Conservation (phyloP, 441 rosid genomes). For the Geranium incanum region DNA sequence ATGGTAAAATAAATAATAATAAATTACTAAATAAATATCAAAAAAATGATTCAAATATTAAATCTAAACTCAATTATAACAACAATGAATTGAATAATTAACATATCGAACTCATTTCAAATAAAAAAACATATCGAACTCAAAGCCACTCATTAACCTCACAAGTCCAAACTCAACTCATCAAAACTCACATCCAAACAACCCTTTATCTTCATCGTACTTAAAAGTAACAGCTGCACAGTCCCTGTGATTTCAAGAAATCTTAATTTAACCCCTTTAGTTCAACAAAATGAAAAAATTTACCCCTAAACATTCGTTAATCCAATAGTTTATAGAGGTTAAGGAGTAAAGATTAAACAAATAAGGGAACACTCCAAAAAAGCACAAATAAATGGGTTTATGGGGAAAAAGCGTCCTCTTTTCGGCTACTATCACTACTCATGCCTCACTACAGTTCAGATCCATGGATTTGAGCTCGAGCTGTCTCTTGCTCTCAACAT, state of each 20-base stretch:
- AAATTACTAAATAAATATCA: too few relatives aligned
- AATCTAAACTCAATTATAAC: too few relatives aligned
- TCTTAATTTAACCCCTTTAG: neutral
- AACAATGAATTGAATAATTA: too few relatives aligned
- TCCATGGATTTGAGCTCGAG: constrained; percentile 21
- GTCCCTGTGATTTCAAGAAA: neutral
- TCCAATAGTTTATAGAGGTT: neutral
- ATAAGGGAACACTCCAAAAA: neutral
- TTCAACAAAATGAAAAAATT: neutral
- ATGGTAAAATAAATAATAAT: too few relatives aligned
- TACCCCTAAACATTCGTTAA: neutral
- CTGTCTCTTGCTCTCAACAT: neutral
- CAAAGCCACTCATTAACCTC: too few relatives aligned
- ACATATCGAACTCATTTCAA: too few relatives aligned
- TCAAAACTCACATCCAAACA: neutral
- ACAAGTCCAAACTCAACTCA: neutral
- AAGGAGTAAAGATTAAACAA: constrained; percentile 7
- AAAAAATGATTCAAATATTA: too few relatives aligned
- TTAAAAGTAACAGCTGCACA: neutral
- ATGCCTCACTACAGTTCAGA: constrained; percentile 11
- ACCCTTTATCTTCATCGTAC: neutral
- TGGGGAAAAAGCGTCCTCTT: constrained; percentile 18
- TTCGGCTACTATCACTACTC: constrained; percentile 12
- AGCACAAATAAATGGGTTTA: constrained; percentile 11
- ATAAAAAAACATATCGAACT: too few relatives aligned